These are phyloP conservation scores for Tylopilus sp. DNA, from an alignment of 1,284 basidiomycete species.

Conservation along the genomic window DNA sequence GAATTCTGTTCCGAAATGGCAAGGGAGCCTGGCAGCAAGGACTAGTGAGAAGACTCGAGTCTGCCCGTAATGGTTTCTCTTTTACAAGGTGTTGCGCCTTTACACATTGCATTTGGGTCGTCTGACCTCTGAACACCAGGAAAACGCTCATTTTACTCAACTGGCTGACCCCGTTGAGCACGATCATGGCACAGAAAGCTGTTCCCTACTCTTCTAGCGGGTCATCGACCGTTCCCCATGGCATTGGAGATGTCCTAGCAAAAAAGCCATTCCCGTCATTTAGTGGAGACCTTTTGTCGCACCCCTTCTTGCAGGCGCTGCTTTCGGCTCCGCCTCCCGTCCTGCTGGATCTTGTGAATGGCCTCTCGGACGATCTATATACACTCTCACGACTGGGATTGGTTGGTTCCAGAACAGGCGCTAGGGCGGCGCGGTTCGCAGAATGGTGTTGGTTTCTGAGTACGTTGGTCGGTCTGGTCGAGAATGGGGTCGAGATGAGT, in stretches of 20 bases:
- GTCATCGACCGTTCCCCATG: conserved; percentile 24
- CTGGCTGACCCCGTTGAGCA: conserved; percentile 69
- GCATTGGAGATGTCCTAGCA: conserved; percentile 20
- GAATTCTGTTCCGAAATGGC: conserved; percentile 43
- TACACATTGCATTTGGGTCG: not conserved
- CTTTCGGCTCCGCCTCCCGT: conserved; percentile 77
- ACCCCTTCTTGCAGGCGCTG: conserved; percentile 63
- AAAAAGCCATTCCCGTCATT: conserved; percentile 13
- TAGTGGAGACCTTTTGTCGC: conserved; percentile 27
- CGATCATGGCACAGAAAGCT: conserved; percentile 58
- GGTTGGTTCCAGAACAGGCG: conserved; percentile 56
- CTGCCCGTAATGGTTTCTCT: conserved; percentile 61
- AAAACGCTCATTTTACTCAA: conserved; percentile 77
- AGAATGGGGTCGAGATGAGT: conserved; percentile 70
- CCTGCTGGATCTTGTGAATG: conserved; percentile 69
- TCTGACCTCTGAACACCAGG: conserved; percentile 37
- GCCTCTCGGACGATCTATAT: conserved; percentile 67
- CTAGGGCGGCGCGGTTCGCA: conserved; percentile 63
- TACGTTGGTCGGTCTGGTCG: conserved; percentile 71
- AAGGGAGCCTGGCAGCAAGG: conserved; percentile 48
- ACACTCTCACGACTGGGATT: conserved; percentile 69
- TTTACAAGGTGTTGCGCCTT: conserved; percentile 51
- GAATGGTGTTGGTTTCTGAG: conserved; percentile 80
- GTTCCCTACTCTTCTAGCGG: conserved; percentile 47
- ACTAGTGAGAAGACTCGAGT: conserved; percentile 53